phyloP scores from a whole-genome alignment of 1,284 basidiomycete species.

The Moesziomyces aphidis region DNA sequence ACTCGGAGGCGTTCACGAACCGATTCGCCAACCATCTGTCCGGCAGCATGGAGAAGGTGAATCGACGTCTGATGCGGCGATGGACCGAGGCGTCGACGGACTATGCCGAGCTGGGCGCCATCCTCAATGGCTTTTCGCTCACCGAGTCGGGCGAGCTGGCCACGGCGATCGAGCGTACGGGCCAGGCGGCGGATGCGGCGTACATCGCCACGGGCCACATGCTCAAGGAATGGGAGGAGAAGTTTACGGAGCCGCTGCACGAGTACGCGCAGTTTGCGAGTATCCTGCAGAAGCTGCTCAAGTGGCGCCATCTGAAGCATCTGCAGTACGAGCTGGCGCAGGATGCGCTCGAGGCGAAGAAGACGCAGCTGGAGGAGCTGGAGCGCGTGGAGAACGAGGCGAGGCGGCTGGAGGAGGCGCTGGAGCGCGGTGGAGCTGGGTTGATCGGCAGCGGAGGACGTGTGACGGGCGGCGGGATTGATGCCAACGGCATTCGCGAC shows the following conservation, averaged over 20 bases:
- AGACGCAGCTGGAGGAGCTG: slow-evolving; percentile 86
- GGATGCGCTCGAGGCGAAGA: slow-evolving; percentile 87
- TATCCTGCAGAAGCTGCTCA: slow-evolving; percentile 92
- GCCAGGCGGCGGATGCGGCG: slow-evolving; percentile 93
- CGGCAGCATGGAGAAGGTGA: slow-evolving; percentile 95
- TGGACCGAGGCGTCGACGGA: slow-evolving; percentile 94
- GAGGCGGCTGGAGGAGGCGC: slow-evolving; percentile 85
- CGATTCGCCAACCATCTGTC: slow-evolving; percentile 93
- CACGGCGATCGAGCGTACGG: slow-evolving; percentile 86
- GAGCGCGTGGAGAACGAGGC: slow-evolving; percentile 94
- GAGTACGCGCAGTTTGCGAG: slow-evolving; percentile 94
- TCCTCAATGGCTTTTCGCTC: slow-evolving; percentile 93
- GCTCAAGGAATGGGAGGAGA: slow-evolving; percentile 73
- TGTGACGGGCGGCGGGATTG: slow-evolving; percentile 28
- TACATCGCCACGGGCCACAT: slow-evolving; percentile 83
- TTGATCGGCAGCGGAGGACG: slow-evolving; percentile 26
- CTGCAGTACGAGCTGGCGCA: slow-evolving; percentile 97
- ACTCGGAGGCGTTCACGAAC: slow-evolving; percentile 95
- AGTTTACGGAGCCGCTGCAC: slow-evolving; percentile 93
- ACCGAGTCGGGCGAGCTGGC: slow-evolving; percentile 81
- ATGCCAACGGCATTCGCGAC: slow-evolving; percentile 48
- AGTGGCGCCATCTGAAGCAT: slow-evolving; percentile 97
- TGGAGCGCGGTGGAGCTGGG: slow-evolving; percentile 69
- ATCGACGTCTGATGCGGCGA: slow-evolving; percentile 87
- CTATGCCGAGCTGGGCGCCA: slow-evolving; percentile 92